A percentile compares a stretch with the other conserved stretches of the same genome.
phyloP scores from a whole-genome alignment of 345 rosid species.

The Melaleuca alternifolia region DNA sequence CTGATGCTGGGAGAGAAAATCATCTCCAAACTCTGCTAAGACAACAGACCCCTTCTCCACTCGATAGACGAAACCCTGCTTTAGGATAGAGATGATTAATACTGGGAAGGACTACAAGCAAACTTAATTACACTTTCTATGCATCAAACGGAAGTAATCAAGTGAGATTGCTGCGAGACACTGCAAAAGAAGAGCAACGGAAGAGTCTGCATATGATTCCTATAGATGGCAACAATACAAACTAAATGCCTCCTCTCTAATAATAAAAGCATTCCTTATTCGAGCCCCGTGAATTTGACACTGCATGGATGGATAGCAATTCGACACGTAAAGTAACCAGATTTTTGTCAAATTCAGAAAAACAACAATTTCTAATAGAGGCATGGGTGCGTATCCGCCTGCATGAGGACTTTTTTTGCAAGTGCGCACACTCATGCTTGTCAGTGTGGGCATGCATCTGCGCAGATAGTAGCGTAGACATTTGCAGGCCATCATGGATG shows the following conservation, averaged over 20 bases:
- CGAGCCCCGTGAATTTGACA: background rate
- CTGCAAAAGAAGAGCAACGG: background rate
- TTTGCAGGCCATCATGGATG: background rate
- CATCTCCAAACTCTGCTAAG: constrained; percentile 21
- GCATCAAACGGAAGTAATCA: background rate
- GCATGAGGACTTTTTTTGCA: background rate
- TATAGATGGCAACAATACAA: background rate
- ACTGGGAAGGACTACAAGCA: background rate
- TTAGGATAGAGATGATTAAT: background rate
- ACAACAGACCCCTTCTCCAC: constrained; percentile 12
- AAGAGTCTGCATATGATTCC: background rate
- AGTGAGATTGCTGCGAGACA: background rate
- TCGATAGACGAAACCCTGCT: background rate
- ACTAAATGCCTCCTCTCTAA: background rate
- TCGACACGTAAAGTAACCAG: background rate
- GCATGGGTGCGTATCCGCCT: background rate
- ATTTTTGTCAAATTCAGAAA: background rate
- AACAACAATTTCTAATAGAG: background rate
- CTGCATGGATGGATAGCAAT: background rate
- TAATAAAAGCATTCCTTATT: background rate
- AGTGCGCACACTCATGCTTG: background rate
- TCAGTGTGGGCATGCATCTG: background rate
- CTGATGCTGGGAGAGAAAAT: constrained; percentile 16
- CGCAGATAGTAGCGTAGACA: background rate
- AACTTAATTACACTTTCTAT: background rate